These are phyloP conservation scores for Fusarium brachygibbosum DNA, from an alignment of 2,329 filamentous ascomycete genomes.

Conservation along the genomic window DNA sequence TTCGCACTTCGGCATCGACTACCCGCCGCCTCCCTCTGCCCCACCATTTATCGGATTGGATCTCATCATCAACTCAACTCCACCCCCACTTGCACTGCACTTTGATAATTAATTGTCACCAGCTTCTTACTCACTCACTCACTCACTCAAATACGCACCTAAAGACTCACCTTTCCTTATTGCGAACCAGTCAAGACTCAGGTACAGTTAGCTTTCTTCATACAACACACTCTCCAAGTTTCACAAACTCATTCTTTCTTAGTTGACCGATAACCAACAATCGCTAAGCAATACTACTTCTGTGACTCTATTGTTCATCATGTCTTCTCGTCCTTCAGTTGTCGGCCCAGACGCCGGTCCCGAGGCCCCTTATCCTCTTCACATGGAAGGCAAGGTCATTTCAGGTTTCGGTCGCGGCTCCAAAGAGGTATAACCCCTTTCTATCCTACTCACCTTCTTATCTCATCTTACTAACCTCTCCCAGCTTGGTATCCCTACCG, in stretches of 20 bases:
- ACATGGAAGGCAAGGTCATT: slow-evolving; percentile 87
- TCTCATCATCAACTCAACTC: slow-evolving; percentile 36
- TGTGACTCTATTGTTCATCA: slow-evolving; percentile 27
- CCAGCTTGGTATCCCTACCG: slow-evolving; percentile 94
- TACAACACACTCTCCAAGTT: neutral
- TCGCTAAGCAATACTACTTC: neutral
- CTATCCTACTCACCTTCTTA: neutral
- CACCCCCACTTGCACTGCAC: slow-evolving; percentile 6
- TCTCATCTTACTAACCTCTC: slow-evolving; percentile 6
- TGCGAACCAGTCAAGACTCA: neutral
- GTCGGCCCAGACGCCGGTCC: slow-evolving; percentile 82
- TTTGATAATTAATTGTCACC: slow-evolving; percentile 25
- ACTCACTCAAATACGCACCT: slow-evolving; percentile 2
- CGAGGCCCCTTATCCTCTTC: slow-evolving; percentile 82
- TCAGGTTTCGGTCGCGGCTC: slow-evolving; percentile 94
- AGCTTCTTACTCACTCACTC: slow-evolving; percentile 31
- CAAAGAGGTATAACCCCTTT: slow-evolving; percentile 75
- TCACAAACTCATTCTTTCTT: neutral
- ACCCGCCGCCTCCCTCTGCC: slow-evolving; percentile 25
- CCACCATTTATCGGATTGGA: slow-evolving; percentile 32
- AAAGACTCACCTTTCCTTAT: slow-evolving; percentile 1
- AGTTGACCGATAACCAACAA: neutral
- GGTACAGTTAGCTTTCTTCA: neutral
- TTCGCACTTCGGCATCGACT: slow-evolving; percentile 32
- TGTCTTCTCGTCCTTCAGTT: slow-evolving; percentile 71